A percentile compares a stretch with the other conserved stretches of the same genome.
phyloP scores from a whole-genome alignment of 495 filamentous ascomycete genomes.

The Tuber microsphaerosporum region DNA sequence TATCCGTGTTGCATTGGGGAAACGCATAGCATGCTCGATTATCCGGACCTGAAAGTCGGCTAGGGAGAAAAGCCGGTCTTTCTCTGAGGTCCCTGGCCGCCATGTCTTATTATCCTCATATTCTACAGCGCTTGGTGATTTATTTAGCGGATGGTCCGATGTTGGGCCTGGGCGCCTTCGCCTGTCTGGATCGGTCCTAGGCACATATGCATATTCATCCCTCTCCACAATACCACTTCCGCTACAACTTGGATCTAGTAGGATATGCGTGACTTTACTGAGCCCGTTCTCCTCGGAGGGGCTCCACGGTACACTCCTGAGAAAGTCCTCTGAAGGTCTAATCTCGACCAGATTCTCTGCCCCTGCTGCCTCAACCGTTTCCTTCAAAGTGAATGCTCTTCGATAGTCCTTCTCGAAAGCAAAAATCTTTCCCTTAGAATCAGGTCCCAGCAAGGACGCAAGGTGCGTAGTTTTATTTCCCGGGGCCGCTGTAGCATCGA shows the following conservation, averaged over 20 bases:
- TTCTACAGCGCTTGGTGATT: slow-evolving; percentile 22
- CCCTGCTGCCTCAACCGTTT: slow-evolving; percentile 73
- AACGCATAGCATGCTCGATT: slow-evolving; percentile 72
- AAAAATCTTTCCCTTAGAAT: slow-evolving; percentile 46
- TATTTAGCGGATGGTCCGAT: slow-evolving; percentile 43
- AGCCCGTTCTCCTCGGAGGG: slow-evolving; percentile 48
- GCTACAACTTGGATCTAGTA: slow-evolving; percentile 89
- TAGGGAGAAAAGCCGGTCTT: slow-evolving; percentile 59
- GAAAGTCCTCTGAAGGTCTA: slow-evolving; percentile 67
- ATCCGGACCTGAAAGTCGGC: slow-evolving; percentile 70
- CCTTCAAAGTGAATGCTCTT: slow-evolving; percentile 64
- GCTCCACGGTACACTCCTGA: slow-evolving; percentile 58
- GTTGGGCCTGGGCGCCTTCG: slow-evolving; percentile 14
- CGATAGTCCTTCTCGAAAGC: slow-evolving; percentile 64
- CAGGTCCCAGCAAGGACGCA: slow-evolving; percentile 56
- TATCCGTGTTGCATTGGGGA: slow-evolving; percentile 67
- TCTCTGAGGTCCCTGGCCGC: slow-evolving; percentile 13
- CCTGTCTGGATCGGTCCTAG: slow-evolving; percentile 47
- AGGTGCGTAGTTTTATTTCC: slow-evolving; percentile 97
- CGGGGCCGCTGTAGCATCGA: slow-evolving; percentile 88
- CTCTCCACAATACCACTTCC: slow-evolving; percentile 89
- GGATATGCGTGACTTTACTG: slow-evolving; percentile 58
- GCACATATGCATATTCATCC: slow-evolving; percentile 54
- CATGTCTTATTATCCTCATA: slow-evolving; percentile 33
- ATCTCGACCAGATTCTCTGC: slow-evolving; percentile 58